Base-by-base conservation (phyloP, 306 rosid species). In the Lotus japonicus region DNA sequence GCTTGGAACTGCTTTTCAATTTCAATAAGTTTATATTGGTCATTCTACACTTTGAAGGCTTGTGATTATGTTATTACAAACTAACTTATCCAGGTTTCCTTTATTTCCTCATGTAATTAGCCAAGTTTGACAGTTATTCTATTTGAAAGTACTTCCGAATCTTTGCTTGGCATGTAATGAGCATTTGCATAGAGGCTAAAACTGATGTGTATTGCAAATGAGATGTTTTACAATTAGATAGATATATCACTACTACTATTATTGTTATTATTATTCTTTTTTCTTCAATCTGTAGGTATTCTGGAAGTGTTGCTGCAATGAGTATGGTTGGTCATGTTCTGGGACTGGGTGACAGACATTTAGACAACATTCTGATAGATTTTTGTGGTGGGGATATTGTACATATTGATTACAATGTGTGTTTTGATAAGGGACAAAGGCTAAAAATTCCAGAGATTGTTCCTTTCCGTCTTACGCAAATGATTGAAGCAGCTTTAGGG, bases 261-360 rank as follows among this genome's bases (percentile, higher is more conserved):
- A 33, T 16, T 46, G 12, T 57, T 21, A 26, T 26, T 26, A 26
- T 26, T 26, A 26, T 26, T 3, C 4, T 58, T 5, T 68, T 67
- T 69, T 77, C 19, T 59, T 63, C 66, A 7, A 74, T 60, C 59
- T 79, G 76, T 75, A 92, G 98, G 91, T 92, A 85, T 83, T 82
- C 98, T 49, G 96, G 95, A 70, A 92, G 91, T 81, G 88, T 92
- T 80, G 96, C 98, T 6, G 92, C 95, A 50, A 92, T 89, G 98
- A 89, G 96, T 78, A 86, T 92, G 91, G 96, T 92, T 82, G 96
- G 98, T 57, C 96, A 89, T 77, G 84, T 92, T 85, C 78, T 92
- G 70, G 98, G 98, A 77, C 80, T 92, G 49, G 98, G 98, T 39
- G 98, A 92, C 81, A 84, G 98, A 48, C 98, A 92, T 84, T 78